phyloP scores from a whole-genome alignment of 1,284 basidiomycete species.

The Rhizopogon parksii region DNA sequence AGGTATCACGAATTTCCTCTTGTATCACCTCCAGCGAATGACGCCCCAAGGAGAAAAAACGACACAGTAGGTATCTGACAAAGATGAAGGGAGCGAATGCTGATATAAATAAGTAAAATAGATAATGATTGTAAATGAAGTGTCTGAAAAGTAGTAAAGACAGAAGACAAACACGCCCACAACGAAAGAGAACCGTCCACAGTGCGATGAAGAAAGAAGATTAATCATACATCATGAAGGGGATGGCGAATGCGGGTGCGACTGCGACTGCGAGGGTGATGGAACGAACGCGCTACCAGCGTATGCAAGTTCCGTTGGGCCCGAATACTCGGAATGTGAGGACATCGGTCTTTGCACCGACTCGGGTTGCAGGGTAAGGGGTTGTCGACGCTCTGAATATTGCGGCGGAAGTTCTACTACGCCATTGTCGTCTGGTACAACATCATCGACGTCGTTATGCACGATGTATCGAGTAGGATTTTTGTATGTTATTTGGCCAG shows the following conservation, averaged over 20 bases:
- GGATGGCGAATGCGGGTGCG: conserved; percentile 7
- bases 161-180: neutral
- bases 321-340: conserved; percentile 3
- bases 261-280: conserved; percentile 1
- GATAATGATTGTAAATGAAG: neutral
- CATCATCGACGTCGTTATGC: conserved; percentile 65
- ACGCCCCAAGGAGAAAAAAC: neutral
- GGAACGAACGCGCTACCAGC: conserved; percentile 7
- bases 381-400: conserved; percentile 49
- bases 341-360: conserved; percentile 12
- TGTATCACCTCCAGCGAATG: neutral
- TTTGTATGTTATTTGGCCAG: conserved; percentile 36
- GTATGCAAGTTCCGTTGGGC: conserved; percentile 13
- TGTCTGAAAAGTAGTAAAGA: neutral
- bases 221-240: neutral
- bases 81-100: neutral
- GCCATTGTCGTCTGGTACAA: conserved; percentile 39
- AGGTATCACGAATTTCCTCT: neutral
- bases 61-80: neutral
- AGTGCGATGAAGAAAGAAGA: neutral
- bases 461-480: conserved; percentile 52
- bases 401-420: conserved; percentile 71
- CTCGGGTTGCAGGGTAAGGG: conserved; percentile 7
- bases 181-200: neutral
- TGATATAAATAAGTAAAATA: neutral